Base-by-base conservation (phyloP, 1,284 basidiomycete genomes). In the Cryptococcus sp. region DNA sequence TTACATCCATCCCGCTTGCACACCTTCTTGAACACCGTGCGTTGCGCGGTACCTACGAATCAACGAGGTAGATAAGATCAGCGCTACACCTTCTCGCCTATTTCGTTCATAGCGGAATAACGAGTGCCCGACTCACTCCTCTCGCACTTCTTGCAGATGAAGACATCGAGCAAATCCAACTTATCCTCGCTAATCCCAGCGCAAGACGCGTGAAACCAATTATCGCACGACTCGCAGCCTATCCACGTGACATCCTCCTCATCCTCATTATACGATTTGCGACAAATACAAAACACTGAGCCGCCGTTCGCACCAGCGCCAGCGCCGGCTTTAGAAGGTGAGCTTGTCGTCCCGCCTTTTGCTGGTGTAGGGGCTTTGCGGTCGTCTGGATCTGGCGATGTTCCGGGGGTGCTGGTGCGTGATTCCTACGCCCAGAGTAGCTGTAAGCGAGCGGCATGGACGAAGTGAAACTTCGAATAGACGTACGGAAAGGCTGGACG, bases 161-260 rank as follows among this genome's bases (percentile, higher is more conserved):
- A 79, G 13, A 67, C 65, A 59, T 76, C 76, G 11, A 79, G 47
- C 46, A 70, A 54, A 19, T 72, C 70, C 17, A 76, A 60, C 51
- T 72, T 66, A 4, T 71, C 64, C 42, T 73, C 71, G 23, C 60
- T 53, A 27, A 79, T 47, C 1, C 66, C 70, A 15, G 76, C 63
- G 54, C 77, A 79, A 25, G 27, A 41, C 0, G 76, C 68, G 56
- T 78, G 76, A 47, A 70, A 79, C 77, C 77, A 79, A 50, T 72
- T 67, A 45, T 77, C 72, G 57, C 77, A 78, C 31, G 74, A 75
- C 44, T 78, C 77, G 53, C 77, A 78, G 6, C 70, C 76, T 1
- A 78, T 59, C 70, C 75, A 74, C 0, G 60, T 61, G 10, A 58
- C 61, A 13, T 71, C 69, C 22, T 73, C 74, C n/a, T 72, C 71